Evolutionary conservation across 306 rosid species (phyloP).

Genomic region (Pyrus bretschneideri): DNA sequence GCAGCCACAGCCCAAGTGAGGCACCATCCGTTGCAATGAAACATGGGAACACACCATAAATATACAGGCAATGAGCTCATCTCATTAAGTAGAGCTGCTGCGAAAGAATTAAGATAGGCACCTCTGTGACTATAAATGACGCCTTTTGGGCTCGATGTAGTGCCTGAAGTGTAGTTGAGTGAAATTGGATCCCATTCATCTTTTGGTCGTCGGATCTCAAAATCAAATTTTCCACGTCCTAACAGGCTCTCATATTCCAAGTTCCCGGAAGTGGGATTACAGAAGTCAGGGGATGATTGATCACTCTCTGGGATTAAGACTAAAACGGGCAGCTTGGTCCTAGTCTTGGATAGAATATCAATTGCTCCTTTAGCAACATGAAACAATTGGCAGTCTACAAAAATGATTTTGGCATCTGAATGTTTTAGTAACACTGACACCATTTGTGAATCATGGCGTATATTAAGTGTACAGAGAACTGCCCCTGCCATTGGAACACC

Average conservation of each 20-base stretch:
- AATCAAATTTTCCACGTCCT: conserved; percentile 38
- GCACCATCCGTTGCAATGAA: conserved; percentile 97
- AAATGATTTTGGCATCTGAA: conserved; percentile 62
- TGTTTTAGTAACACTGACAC: conserved; percentile 46
- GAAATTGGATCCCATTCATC: conserved; percentile 78
- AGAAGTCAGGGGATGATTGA: conserved; percentile 1
- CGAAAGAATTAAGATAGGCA: conserved; percentile 83
- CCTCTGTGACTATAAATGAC: conserved; percentile 85
- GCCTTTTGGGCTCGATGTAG: conserved; percentile 88
- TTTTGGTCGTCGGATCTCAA: conserved; percentile 50
- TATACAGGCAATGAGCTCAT: conserved; percentile 66
- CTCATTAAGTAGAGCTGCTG: conserved; percentile 48
- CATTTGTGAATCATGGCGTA: conserved; percentile 60
- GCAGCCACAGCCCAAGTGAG: conserved; percentile 85
- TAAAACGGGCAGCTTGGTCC: conserved; percentile 32
- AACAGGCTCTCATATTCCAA: conserved; percentile 61
- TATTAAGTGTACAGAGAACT: conserved; percentile 64
- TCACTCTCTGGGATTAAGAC: conserved; percentile 50
- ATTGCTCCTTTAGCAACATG: conserved; percentile 57
- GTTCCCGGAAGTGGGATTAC: conserved; percentile 11
- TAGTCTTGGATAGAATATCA: conserved; percentile 34
- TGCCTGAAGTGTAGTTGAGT: conserved; percentile 87
- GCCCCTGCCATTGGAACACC: conserved; percentile 91
- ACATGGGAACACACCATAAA: conserved; percentile 89
- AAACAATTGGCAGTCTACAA: conserved; percentile 55